A percentile compares a stretch with the other conserved stretches of the same genome.
phyloP scores from a whole-genome alignment of 78 protist genomes.

The Diacronema lutheri region DNA sequence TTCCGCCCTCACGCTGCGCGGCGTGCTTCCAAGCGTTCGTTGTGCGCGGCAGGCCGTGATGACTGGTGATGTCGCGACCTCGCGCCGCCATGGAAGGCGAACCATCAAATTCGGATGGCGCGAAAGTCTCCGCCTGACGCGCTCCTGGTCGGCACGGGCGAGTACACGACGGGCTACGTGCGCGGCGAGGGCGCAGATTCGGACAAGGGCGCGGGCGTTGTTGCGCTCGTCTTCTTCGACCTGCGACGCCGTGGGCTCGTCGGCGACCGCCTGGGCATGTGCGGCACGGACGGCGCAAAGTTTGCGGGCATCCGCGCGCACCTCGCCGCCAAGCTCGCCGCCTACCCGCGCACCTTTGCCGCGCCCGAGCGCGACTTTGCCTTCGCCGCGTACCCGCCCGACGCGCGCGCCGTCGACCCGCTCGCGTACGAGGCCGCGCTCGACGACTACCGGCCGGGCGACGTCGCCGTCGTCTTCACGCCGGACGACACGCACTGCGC shows the following conservation, averaged over 20 bases:
- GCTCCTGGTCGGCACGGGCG: constrained; percentile 47
- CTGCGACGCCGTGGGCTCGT: constrained; percentile 20
- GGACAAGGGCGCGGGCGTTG: constrained; percentile 53
- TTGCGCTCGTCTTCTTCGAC: constrained; percentile 43
- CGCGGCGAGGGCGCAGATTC: not conserved
- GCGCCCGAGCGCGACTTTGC: not conserved
- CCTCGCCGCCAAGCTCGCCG: constrained; percentile 11
- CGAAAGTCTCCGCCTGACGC: not conserved
- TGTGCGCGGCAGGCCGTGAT: too few relatives aligned
- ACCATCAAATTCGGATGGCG: too few relatives aligned
- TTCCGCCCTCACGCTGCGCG: too few relatives aligned
- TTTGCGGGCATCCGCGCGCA: constrained; percentile 40
- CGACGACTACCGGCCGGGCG: constrained; percentile 9
- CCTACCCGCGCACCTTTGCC: not conserved
- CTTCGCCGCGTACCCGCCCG: constrained; percentile 21
- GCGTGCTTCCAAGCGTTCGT: too few relatives aligned
- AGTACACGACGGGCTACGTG: constrained; percentile 58
- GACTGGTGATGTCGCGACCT: too few relatives aligned
- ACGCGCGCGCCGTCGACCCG: constrained; percentile 10
- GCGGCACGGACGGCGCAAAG: constrained; percentile 44
- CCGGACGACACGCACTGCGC: constrained; percentile 66
- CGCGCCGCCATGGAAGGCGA: too few relatives aligned
- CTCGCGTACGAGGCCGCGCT: not conserved
- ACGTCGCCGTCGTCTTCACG: constrained; percentile 51
- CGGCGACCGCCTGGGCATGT: constrained; percentile 12